Evolutionary conservation across 192 early-diverging fungal genomes (phyloP).

Genomic region (Dimargaris xerosporica): DNA sequence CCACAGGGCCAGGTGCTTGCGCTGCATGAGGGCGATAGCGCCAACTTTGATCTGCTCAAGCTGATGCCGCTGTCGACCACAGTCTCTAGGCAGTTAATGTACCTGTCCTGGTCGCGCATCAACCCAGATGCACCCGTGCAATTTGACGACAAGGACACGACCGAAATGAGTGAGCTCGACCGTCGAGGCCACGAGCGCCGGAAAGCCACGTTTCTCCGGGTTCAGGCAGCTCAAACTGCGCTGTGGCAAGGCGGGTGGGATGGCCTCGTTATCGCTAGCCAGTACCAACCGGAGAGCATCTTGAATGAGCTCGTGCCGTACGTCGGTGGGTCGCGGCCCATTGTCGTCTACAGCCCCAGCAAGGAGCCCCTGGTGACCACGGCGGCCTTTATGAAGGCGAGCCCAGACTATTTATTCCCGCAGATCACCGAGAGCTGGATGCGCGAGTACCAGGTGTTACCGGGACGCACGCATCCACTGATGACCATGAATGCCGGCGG

Average conservation of each 20-base stretch:
- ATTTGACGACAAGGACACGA: constrained; percentile 37
- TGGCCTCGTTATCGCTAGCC: constrained; percentile 61
- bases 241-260: constrained; percentile 52
- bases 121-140: constrained; percentile 36
- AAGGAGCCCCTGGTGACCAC: constrained; percentile 51
- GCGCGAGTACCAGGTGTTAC: constrained; percentile 72
- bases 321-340: constrained; percentile 66
- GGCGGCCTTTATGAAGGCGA: constrained; percentile 48
- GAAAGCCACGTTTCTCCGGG: constrained; percentile 28
- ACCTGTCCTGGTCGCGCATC: constrained; percentile 57
- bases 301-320: constrained; percentile 52
- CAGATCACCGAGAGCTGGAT: constrained; percentile 86
- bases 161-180: constrained; percentile 32
- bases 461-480: constrained; percentile 60
- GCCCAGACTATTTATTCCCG: constrained; percentile 55
- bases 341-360: constrained; percentile 64
- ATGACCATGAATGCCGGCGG: constrained; percentile 65
- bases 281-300: constrained; percentile 57
- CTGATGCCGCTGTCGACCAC: constrained; percentile 59
- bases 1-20: constrained; percentile 47
- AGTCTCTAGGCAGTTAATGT: constrained; percentile 33
- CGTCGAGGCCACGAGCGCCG: constrained; percentile 34
- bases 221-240: constrained; percentile 31
- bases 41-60: constrained; percentile 55
- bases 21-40: constrained; percentile 55